These are phyloP conservation scores for Naematelia encephala DNA, from an alignment of 768 basidiomycete genomes.

Conservation along the genomic window DNA sequence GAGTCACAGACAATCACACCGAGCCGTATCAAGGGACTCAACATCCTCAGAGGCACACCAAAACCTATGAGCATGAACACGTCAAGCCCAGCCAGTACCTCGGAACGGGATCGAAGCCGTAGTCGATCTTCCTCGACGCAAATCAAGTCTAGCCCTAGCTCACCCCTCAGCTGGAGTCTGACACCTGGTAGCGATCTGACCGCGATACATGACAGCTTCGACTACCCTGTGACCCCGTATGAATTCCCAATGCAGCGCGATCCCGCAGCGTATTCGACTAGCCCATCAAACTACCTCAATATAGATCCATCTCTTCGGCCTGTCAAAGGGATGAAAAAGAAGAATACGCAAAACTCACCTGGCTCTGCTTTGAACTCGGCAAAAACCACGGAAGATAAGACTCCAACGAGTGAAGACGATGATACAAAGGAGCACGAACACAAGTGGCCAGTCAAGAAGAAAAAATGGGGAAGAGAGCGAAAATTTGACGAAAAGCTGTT, in stretches of 20 bases:
- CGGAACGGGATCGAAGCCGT: neutral
- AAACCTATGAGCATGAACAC: neutral
- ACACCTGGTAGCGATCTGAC: neutral
- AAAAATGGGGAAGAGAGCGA: constrained; percentile 2
- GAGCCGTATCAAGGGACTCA: neutral
- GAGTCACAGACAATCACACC: neutral
- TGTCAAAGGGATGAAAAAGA: neutral
- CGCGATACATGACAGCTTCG: neutral
- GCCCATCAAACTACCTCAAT: neutral
- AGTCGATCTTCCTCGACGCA: neutral
- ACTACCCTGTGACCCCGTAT: neutral
- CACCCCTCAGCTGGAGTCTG: neutral
- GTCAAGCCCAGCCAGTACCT: neutral
- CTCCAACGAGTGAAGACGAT: neutral
- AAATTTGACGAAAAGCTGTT: constrained; percentile 17
- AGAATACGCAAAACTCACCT: neutral
- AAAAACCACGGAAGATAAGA: neutral
- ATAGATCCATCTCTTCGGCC: neutral
- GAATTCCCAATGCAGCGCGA: neutral
- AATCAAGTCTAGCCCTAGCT: neutral
- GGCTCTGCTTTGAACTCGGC: neutral
- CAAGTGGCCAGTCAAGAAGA: neutral
- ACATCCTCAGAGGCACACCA: neutral
- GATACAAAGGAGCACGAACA: neutral
- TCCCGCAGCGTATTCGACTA: neutral